A percentile compares a stretch with the other conserved stretches of the same genome.
These are phyloP conservation scores for Boletellus ananas DNA, from an alignment of 768 basidiomycete genomes.

Conservation along the genomic window DNA sequence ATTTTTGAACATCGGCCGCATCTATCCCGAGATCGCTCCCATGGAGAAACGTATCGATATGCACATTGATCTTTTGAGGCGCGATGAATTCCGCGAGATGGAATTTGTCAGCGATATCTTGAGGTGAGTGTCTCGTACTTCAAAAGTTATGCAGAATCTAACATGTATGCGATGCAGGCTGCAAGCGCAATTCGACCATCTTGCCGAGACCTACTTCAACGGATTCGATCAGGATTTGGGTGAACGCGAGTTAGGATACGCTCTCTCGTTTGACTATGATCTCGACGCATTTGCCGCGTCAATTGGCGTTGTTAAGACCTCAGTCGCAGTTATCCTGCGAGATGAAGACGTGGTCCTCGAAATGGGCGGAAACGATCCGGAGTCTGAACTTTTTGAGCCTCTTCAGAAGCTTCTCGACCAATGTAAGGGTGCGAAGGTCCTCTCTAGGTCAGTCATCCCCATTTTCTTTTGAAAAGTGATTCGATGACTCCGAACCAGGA, in stretches of 20 bases:
- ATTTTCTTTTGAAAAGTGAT: neutral
- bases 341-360: slow-evolving; percentile 80
- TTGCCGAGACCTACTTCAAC: slow-evolving; percentile 82
- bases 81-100: slow-evolving; percentile 89
- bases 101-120: slow-evolving; percentile 89
- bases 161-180: slow-evolving; percentile 50
- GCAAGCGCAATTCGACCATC: slow-evolving; percentile 89
- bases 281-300: slow-evolving; percentile 93
- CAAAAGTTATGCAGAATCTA: neutral
- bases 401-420: slow-evolving; percentile 79
- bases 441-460: slow-evolving; percentile 58
- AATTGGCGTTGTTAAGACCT: slow-evolving; percentile 85
- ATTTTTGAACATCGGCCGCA: slow-evolving; percentile 80
- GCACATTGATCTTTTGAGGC: slow-evolving; percentile 78
- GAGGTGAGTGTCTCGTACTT: slow-evolving; percentile 57
- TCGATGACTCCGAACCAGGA: slow-evolving; percentile 46
- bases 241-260: slow-evolving; percentile 84
- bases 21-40: slow-evolving; percentile 79
- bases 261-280: slow-evolving; percentile 81
- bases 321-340: slow-evolving; percentile 63
- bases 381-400: slow-evolving; percentile 75
- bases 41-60: slow-evolving; percentile 92
- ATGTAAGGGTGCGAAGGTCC: slow-evolving; percentile 72
- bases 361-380: slow-evolving; percentile 69
- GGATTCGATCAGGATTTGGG: slow-evolving; percentile 83